Conservation (phyloP, 805 yeast species). For the Sugiyamaella floridensis region DNA sequence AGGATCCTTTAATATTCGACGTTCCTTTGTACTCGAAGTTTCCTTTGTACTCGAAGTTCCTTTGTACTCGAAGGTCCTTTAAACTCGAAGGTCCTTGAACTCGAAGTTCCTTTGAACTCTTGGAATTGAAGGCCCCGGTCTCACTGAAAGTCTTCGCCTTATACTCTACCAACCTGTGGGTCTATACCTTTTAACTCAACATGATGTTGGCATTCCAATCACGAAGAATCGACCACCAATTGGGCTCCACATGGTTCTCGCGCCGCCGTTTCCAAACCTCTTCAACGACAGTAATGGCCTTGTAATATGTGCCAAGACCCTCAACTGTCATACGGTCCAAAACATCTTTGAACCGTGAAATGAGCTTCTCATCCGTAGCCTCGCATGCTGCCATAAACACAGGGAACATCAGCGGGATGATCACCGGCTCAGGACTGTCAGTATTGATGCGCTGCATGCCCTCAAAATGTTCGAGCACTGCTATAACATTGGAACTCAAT, state of each 20-base stretch:
- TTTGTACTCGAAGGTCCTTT: too few species aligned
- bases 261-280: constrained; percentile 79
- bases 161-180: too few species aligned
- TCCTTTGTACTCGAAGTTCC: too few species aligned
- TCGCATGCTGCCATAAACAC: constrained; percentile 86
- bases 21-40: too few species aligned
- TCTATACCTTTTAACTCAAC: constrained; percentile 33
- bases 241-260: constrained; percentile 49
- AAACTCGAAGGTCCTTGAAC: too few species aligned
- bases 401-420: constrained; percentile 79
- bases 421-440: constrained; percentile 44
- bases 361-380: constrained; percentile 41
- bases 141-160: too few species aligned
- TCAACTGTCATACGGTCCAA: constrained; percentile 38
- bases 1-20: not conserved
- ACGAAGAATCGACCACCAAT: constrained; percentile 71
- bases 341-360: constrained; percentile 60
- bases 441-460: constrained; percentile 52
- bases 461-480: constrained; percentile 58
- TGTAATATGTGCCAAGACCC: constrained; percentile 78
- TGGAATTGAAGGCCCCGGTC: too few species aligned
- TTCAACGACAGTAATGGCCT: constrained; percentile 74
- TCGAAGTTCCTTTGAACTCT: not conserved
- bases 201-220: constrained; percentile 85
- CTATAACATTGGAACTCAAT: constrained; percentile 55